Conservation (phyloP, 2,329 filamentous ascomycete species). For the Trichothecium sympodiale region DNA sequence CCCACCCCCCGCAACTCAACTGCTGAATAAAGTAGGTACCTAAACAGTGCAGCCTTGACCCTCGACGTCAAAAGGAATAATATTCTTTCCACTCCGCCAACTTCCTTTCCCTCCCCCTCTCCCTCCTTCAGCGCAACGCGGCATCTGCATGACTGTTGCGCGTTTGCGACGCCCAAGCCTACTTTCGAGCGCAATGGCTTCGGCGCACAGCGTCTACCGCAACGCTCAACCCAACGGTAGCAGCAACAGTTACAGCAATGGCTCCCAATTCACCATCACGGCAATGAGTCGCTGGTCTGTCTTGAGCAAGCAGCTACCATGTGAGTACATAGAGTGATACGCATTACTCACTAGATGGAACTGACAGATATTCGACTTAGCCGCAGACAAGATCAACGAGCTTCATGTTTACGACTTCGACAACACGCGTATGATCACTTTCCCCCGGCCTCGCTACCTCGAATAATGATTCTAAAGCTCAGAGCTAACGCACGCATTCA, state of each 20-base stretch:
- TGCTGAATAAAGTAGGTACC: too few species aligned
- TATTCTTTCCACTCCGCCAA: too few species aligned
- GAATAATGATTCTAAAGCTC: background rate
- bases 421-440: conserved; percentile 61
- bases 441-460: background rate
- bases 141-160: conserved; percentile 14
- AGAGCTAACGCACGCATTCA: background rate
- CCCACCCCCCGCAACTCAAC: too few species aligned
- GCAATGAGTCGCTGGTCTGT: conserved; percentile 78
- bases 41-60: too few species aligned
- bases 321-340: conserved; percentile 30
- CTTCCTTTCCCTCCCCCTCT: too few species aligned
- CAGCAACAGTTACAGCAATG: conserved; percentile 8
- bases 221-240: conserved; percentile 14
- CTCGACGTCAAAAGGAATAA: too few species aligned
- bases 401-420: conserved; percentile 98
- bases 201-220: conserved; percentile 26
- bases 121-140: background rate
- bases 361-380: conserved; percentile 20
- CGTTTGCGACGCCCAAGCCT: conserved; percentile 11
- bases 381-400: conserved; percentile 57
- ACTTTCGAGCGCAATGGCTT: conserved; percentile 23
- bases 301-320: conserved; percentile 58
- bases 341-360: too few species aligned
- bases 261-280: conserved; percentile 48